Base-by-base conservation (phyloP, 805 yeast genomes). In the Metschnikowia continentalis region DNA sequence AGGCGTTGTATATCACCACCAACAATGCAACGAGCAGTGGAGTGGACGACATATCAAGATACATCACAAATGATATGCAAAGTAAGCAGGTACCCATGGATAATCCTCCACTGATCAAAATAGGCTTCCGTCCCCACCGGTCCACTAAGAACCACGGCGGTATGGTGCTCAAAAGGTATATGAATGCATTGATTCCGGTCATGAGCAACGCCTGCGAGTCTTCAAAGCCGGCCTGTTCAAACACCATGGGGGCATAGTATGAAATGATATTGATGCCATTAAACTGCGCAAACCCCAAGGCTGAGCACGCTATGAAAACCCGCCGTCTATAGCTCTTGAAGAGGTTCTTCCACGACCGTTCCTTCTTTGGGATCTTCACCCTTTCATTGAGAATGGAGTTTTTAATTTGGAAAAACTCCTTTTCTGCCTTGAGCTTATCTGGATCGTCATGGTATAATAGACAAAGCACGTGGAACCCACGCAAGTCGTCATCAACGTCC, bases 401-500 rank as follows among this genome's bases (percentile, higher is more conserved):
- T 54, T 79, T 79, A 59, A 79, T 78, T 61, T 70, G 62, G 42
- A 75, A 67, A 52, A 77, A 79, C 57, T 79, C 83, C 35, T 59
- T 61, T 33, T 66, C 58, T 10, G 78, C 71, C 53, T 68, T 66
- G 32, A 66, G 64, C 11, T 48, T 51, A 47, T 69, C 70, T 8
- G 62, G 60, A 30, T 67, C 61, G 17, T 69, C 66, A 52, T 66
- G 62, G 50, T 67, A 67, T 47, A 74, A 61, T 19, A 72, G 61
- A 45, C 63, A 63, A 47, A 75, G 63, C 11, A 58, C 61, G 45
- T 72, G 63, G 51, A 70, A 77, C 4, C 83, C 83, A 52, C 77
- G 76, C 47, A 76, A 79, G 54, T 84, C 89, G 56, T 77, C 80
- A 63, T 90, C 96, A 54, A 86, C 85, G 64, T 88, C 91, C 35